Evolutionary conservation across 768 basidiomycete species (phyloP), one percentile per base, ranked within the genome.

Genomic region (Rhodocollybia butyracea): DNA sequence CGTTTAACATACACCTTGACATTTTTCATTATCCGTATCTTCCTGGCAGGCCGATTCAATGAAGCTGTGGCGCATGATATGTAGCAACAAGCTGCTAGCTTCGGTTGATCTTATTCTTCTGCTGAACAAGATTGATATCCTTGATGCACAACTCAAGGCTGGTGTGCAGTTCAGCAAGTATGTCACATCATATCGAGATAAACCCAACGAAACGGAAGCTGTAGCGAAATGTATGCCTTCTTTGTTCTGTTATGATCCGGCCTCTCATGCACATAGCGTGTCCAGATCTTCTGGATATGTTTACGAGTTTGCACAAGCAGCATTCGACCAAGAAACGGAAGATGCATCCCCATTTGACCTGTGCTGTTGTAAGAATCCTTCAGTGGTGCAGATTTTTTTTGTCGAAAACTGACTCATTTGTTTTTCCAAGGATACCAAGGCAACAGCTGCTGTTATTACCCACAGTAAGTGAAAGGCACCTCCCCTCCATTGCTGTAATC

Each of bases 51-150:
- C 75, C 36, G 85, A 86, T 60, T 80, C 82, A 0, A 67, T 86
- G 45, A 69, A 75, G 48, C 66, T 85, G 3, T 87, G 85, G 85
- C 78, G 82, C 64, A 73, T 71, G 36, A 75, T 86, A 26, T 85
- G 83, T 63, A 71, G 75, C 58, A 84, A 83, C 66, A 81, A 78
- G 59, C 67, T 85, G 15, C 75, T 88, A 2, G 70, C 73, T 8
- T 63, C 70, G 0, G 78, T 83, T 27, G 78, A 81, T 55, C 75
- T 86, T 51, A 78, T 86, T 40, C 66, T 88, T 19, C 78, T 86
- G 63, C 71, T 86, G 17, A 85, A 85, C 71, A 86, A 86, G 60
- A 70, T 74, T 56, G 85, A 87, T 63, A 76, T 87, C 54, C 70
- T 87, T 22, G 73, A 80, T 27, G 68, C 70, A 15, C 84, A 85